Base-by-base conservation (phyloP, 345 rosid species). In the Anacardium occidentale region DNA sequence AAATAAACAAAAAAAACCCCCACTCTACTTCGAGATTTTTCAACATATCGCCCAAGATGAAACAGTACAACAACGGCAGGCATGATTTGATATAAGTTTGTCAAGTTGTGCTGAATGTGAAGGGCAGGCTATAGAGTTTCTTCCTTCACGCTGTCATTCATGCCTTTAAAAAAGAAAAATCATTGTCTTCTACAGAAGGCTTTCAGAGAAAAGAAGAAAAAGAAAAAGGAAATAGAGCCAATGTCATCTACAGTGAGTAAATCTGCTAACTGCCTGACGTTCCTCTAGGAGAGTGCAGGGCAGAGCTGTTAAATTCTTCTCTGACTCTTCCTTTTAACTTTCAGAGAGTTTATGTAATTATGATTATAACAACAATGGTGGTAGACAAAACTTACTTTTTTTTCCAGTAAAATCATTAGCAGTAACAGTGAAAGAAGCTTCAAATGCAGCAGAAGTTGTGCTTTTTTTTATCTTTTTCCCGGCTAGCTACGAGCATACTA, bases 351-450 rank as follows among this genome's bases (percentile, higher is more conserved):
- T 45, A 10, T 11, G 13, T 18, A 47, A 60, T 58, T 57, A 47
- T 26, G 29, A 70, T 44, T 20, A 61, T 47, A 20, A 62, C 20
- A 32, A 71, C 14, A 29, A 51, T 21, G 63, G 53, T 20, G 70
- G 68, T 59, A 44, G 74, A 54, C 70, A 76, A 32, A 9, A 57
- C 71, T 71, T 47, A n/a, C 3, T 47, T 50, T 50, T 50, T 29
- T 81, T 74, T 70, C 21, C 77, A 78, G 83, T 60, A 44, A 81
- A 82, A 74, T 73, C 76, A 66, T 74, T 51, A 54, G 70, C 73
- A 42, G 22, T 57, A 50, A 26, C 71, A 60, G 60, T 60, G 24
- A 75, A 76, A 62, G 54, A 74, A 62, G 32, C 54, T 64, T 61
- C 68, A 75, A 18, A 61, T 53, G 52, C 25, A 62, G 25, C 75